Evolutionary conservation across 768 basidiomycete genomes (phyloP).

Genomic region (Mycena chlorophos): DNA sequence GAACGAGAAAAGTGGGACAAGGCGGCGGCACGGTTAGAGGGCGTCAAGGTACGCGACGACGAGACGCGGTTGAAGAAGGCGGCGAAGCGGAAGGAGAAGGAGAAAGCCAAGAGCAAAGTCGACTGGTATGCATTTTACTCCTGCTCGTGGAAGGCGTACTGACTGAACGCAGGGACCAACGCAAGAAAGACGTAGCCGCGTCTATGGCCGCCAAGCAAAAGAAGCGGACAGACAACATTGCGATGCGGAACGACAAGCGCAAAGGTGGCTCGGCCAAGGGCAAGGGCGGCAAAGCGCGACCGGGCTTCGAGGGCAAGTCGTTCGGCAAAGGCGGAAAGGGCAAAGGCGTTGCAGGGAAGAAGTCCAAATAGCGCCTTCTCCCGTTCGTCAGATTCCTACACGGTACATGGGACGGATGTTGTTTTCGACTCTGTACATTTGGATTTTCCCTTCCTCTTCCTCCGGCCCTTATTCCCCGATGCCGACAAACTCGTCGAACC

Average conservation of each 20-base stretch:
- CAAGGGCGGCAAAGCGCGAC: conserved; percentile 60
- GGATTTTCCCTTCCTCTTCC: background rate
- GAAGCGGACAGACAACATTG: conserved; percentile 90
- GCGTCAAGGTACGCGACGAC: conserved; percentile 90
- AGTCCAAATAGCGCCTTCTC: conserved; percentile 12
- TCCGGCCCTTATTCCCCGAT: conserved; percentile 27
- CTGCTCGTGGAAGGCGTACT: conserved; percentile 8
- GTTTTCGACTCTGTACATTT: background rate
- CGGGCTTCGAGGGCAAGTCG: conserved; percentile 86
- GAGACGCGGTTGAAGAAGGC: conserved; percentile 87
- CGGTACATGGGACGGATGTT: background rate
- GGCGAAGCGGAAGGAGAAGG: conserved; percentile 88
- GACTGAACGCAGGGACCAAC: conserved; percentile 70
- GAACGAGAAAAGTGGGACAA: conserved; percentile 90
- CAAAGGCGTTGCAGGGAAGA: conserved; percentile 32
- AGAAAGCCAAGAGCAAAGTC: conserved; percentile 80
- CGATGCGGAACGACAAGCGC: conserved; percentile 76
- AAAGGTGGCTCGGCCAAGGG: conserved; percentile 42
- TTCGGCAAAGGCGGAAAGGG: conserved; percentile 59
- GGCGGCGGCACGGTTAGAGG: conserved; percentile 83
- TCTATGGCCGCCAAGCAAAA: conserved; percentile 86
- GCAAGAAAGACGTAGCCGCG: conserved; percentile 74
- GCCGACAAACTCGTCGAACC: conserved; percentile 75
- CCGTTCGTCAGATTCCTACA: background rate
- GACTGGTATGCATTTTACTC: conserved; percentile 62